phyloP scores from a whole-genome alignment of 495 filamentous ascomycete genomes.

The Tuber umbilicatum region DNA sequence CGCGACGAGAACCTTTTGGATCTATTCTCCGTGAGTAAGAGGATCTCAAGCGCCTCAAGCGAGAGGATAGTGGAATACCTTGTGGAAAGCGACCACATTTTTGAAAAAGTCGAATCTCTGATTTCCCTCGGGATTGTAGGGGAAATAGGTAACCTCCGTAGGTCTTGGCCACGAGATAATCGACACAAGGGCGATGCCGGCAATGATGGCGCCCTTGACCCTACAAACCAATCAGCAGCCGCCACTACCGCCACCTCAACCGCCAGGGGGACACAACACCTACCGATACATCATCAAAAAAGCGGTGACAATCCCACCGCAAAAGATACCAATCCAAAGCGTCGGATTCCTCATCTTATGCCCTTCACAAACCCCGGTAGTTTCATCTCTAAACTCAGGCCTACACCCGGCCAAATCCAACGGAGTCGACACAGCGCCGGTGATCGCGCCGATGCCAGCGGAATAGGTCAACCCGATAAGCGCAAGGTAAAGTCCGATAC shows the following conservation, averaged over 20 bases:
- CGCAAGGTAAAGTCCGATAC: conserved; percentile 73
- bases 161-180: conserved; percentile 76
- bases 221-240: conserved; percentile 37
- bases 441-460: conserved; percentile 69
- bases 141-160: conserved; percentile 70
- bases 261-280: neutral
- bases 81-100: conserved; percentile 71
- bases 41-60: neutral
- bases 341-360: conserved; percentile 69
- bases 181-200: conserved; percentile 70
- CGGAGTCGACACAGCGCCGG: conserved; percentile 54
- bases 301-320: conserved; percentile 67
- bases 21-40: conserved; percentile 41
- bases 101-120: conserved; percentile 73
- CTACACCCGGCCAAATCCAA: conserved; percentile 65
- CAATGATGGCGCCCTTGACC: conserved; percentile 73
- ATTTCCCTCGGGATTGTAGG: conserved; percentile 59
- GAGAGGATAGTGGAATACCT: conserved; percentile 8
- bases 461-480: conserved; percentile 72
- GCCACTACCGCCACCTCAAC: neutral
- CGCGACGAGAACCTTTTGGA: conserved; percentile 57
- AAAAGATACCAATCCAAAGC: conserved; percentile 80
- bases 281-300: conserved; percentile 64
- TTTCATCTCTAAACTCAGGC: conserved; percentile 29
- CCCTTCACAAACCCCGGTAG: conserved; percentile 33